phyloP scores from a whole-genome alignment of 2,329 filamentous ascomycete genomes.

The Venturia aucupariae region DNA sequence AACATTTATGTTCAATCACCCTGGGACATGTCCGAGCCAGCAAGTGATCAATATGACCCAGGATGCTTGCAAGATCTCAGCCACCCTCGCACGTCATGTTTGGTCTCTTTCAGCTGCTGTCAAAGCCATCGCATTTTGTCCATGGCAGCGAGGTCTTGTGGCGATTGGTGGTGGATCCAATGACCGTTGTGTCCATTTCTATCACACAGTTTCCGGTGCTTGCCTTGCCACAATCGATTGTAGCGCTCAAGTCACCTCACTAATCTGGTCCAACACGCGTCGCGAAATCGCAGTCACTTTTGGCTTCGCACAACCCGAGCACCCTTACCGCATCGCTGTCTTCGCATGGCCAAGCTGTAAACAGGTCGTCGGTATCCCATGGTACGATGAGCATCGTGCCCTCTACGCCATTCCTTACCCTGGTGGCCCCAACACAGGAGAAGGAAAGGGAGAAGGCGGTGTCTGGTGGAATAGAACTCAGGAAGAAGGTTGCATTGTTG shows the following conservation, averaged over 20 bases:
- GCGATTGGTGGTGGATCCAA: slow-evolving; percentile 90
- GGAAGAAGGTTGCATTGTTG: slow-evolving; percentile 75
- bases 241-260: slow-evolving; percentile 81
- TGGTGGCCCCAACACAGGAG: slow-evolving; percentile 41
- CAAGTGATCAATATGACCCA: slow-evolving; percentile 4
- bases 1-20: background rate
- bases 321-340: slow-evolving; percentile 79
- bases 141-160: slow-evolving; percentile 79
- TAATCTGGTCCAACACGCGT: slow-evolving; percentile 80
- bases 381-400: slow-evolving; percentile 68
- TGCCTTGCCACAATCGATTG: slow-evolving; percentile 86
- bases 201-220: slow-evolving; percentile 73
- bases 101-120: slow-evolving; percentile 81
- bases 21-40: background rate
- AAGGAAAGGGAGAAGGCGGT: slow-evolving; percentile 38
- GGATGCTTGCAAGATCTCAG: background rate
- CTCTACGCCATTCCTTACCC: slow-evolving; percentile 85
- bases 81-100: slow-evolving; percentile 49
- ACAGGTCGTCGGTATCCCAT: slow-evolving; percentile 77
- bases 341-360: slow-evolving; percentile 91
- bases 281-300: slow-evolving; percentile 90
- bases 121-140: slow-evolving; percentile 94
- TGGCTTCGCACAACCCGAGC: slow-evolving; percentile 84
- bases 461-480: slow-evolving; percentile 47
- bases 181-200: slow-evolving; percentile 94